Evolutionary conservation across 441 rosid genomes (phyloP).

Genomic region (Arabidopsis hybrid): DNA sequence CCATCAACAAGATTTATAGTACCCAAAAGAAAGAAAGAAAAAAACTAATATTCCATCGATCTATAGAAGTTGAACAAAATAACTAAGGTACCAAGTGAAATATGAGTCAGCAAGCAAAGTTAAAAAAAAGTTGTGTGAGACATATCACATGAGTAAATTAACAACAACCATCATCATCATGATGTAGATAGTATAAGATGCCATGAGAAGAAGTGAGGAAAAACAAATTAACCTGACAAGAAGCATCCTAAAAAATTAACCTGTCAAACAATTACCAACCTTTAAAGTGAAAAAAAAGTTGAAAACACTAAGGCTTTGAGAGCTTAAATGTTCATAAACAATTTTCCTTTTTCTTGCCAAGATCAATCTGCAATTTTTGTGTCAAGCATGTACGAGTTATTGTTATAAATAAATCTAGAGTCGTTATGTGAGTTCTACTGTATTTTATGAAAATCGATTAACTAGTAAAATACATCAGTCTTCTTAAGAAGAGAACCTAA

Average conservation of each 20-base stretch:
- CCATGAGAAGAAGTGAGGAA: constrained; percentile 31
- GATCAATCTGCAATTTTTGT: constrained; percentile 20
- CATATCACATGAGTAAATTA: constrained; percentile 43
- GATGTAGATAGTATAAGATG: constrained; percentile 19
- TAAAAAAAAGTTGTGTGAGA: constrained; percentile 23
- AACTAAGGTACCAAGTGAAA: constrained; percentile 40
- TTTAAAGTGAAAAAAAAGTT: not conserved
- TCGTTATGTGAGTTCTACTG: not conserved
- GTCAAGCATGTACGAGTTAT: constrained; percentile 22
- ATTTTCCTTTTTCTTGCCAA: not conserved
- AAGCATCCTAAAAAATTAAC: constrained; percentile 28
- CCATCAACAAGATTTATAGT: constrained; percentile 17
- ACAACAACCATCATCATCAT: constrained; percentile 27
- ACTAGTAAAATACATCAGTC: not conserved
- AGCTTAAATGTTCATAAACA: constrained; percentile 24
- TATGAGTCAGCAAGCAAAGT: constrained; percentile 47
- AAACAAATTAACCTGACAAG: constrained; percentile 32
- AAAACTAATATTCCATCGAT: not conserved
- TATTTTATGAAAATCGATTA: not conserved
- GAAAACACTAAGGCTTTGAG: constrained; percentile 32
- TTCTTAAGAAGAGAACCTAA: constrained; percentile 1
- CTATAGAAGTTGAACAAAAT: constrained; percentile 29
- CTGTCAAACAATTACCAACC: too few species aligned
- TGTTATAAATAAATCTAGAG: constrained; percentile 5
- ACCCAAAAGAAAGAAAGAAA: not conserved